Base-by-base conservation (phyloP, 805 yeast species). In the Nakazawaea ambrosiae region DNA sequence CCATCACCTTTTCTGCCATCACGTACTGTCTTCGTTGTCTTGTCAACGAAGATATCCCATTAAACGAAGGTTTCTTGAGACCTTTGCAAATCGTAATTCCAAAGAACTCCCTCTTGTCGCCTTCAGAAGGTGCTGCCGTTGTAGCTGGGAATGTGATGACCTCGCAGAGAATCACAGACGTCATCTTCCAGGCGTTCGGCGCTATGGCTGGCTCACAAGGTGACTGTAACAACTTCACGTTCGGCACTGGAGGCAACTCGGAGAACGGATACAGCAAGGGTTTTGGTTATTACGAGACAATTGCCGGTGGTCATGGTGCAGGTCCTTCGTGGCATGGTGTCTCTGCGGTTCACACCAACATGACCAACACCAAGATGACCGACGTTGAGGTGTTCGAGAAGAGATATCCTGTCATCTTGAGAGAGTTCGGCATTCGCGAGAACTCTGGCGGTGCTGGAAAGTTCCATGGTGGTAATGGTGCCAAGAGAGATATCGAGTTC, bases 141-240 rank as follows among this genome's bases (percentile, higher is more conserved):
- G 97, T 90, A 15, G 92, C 89, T 31, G 96, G 96, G 7, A 90
- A 90, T 56, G 97, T 90, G 6, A 82, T 89, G 60, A 90, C 97
- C 1, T 82, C 96, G 1, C 97, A 92, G 58, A 71, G 97, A 49
- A 78, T 92, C 33, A 88, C 95, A 0, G 97, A 89, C 58, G 90
- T 84, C 2, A 75, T 92, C 28, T 66, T 90, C 51, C 81, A 80
- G 49, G 92, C 97, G 0, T 88, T 92, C 55, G 70, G 74, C 43
- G 87, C 88, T 4, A 83, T 87, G 65, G 97, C 97, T 2, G 96
- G 88, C 46, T 88, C 97, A 1, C 97, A 90, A 60, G 96, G 97
- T 30, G 88, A 92, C 42, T 86, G 96, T 57, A 90, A 92, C 60
- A 92, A 90, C 60, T 75, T 90, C 49, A 89, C 96, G 0, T 90